These are phyloP conservation scores for Porcisia deanei DNA, from an alignment of 208 protist genomes.

Conservation along the genomic window DNA sequence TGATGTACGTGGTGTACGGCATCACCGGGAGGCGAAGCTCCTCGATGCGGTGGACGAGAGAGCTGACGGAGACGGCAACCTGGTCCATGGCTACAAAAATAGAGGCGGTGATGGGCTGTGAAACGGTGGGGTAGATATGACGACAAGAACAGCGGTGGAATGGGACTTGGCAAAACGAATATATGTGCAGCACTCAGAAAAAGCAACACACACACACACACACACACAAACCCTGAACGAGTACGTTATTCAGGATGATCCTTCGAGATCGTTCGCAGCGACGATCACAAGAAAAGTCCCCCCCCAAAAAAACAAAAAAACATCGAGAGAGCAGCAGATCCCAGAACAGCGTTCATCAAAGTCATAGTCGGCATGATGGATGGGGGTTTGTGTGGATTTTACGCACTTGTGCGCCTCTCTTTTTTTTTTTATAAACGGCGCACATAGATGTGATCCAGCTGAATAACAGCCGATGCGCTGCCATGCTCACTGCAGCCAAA, in stretches of 20 bases:
- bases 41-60: conserved; percentile 64
- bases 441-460: no score
- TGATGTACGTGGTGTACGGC: conserved; percentile 56
- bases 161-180: not conserved
- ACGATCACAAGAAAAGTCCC: conserved; percentile 4
- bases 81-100: conserved; percentile 56
- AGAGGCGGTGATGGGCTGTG: not conserved
- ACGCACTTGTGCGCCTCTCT: not conserved
- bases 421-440: not conserved
- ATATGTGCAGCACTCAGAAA: not conserved
- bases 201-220: not conserved
- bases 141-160: not conserved
- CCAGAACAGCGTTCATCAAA: no score
- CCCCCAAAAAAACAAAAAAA: not conserved
- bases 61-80: conserved; percentile 67
- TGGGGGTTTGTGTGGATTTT: not conserved
- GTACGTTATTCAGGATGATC: not conserved
- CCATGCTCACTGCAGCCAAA: no score
- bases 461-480: no score
- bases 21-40: conserved; percentile 58
- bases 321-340: conserved; percentile 1
- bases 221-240: not conserved
- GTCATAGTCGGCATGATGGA: not conserved
- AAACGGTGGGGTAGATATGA: not conserved
- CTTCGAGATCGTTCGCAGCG: not conserved